phyloP scores from a whole-genome alignment of 2,329 filamentous ascomycete species.

The Pseudogymnoascus sp. region DNA sequence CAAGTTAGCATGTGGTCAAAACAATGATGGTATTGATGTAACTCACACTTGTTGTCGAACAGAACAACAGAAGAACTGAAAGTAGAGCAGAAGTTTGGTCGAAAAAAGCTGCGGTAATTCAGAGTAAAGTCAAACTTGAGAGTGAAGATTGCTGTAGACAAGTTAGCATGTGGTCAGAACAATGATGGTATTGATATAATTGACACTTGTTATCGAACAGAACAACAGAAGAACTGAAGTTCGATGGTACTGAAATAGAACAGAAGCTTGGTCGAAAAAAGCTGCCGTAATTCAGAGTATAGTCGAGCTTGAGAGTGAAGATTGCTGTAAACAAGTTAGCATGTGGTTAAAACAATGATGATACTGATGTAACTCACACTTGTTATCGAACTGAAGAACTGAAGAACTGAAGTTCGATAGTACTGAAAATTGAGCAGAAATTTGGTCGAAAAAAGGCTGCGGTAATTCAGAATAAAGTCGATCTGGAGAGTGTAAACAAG shows the following conservation, averaged over 20 bases:
- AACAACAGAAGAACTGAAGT: not conserved
- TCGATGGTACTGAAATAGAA: not conserved
- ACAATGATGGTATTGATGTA: not conserved
- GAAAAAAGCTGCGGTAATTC: not conserved
- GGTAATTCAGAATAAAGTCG: not conserved
- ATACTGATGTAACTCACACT: not conserved
- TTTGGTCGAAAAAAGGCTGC: not conserved
- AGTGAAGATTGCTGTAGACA: not conserved
- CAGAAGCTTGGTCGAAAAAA: not conserved
- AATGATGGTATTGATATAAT: not conserved
- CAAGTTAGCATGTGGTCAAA: not conserved
- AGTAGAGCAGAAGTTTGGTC: not conserved
- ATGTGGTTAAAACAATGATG: not conserved
- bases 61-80: not conserved
- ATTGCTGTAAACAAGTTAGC: not conserved
- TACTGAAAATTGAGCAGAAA: not conserved
- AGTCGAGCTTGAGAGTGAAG: not conserved
- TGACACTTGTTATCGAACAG: not conserved
- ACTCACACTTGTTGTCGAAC: not conserved
- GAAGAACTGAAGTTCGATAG: not conserved
- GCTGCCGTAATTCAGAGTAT: not conserved
- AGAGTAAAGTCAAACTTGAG: too few species aligned
- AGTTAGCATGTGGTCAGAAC: not conserved
- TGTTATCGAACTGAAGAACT: not conserved
- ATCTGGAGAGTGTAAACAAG: not conserved